A percentile compares a stretch with the other conserved stretches of the same genome.
Evolutionary conservation across 2,329 filamentous ascomycete genomes (phyloP).

Genomic region (Curvularia sp.): DNA sequence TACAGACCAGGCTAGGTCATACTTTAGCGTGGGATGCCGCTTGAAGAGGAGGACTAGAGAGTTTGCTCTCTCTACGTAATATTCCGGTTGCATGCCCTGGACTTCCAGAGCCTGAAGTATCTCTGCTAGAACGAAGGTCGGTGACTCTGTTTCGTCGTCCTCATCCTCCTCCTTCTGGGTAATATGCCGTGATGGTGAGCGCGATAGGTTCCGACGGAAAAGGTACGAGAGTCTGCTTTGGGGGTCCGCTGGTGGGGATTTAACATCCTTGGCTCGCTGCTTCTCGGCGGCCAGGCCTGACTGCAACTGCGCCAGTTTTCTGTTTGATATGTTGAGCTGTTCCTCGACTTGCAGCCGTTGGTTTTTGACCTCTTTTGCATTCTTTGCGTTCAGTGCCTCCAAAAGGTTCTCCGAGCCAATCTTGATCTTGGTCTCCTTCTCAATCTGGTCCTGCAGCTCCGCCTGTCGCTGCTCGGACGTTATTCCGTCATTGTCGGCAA

Average conservation of each 20-base stretch:
- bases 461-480: conserved; percentile 77
- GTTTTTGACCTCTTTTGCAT: conserved; percentile 90
- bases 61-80: conserved; percentile 93
- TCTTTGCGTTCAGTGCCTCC: conserved; percentile 92
- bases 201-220: conserved; percentile 63
- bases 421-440: conserved; percentile 97
- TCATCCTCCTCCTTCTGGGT: conserved; percentile 67
- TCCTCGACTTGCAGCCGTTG: conserved; percentile 68
- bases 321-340: conserved; percentile 88
- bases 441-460: conserved; percentile 81
- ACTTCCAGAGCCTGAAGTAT: conserved; percentile 88
- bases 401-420: conserved; percentile 97
- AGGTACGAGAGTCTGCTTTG: conserved; percentile 63
- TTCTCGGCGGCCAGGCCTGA: conserved; percentile 67
- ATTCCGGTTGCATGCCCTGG: conserved; percentile 87
- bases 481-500: conserved; percentile 67
- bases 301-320: conserved; percentile 68
- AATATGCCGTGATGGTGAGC: conserved; percentile 58
- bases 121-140: conserved; percentile 89
- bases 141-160: conserved; percentile 77
- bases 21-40: conserved; percentile 89
- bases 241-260: conserved; percentile 55
- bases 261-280: conserved; percentile 63
- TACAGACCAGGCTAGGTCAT: conserved; percentile 93
- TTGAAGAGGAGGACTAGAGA: conserved; percentile 96